Evolutionary conservation across 2,329 filamentous ascomycete genomes (phyloP), one percentile per base, ranked within the genome.

Genomic region (Malbranchea zuffiana): DNA sequence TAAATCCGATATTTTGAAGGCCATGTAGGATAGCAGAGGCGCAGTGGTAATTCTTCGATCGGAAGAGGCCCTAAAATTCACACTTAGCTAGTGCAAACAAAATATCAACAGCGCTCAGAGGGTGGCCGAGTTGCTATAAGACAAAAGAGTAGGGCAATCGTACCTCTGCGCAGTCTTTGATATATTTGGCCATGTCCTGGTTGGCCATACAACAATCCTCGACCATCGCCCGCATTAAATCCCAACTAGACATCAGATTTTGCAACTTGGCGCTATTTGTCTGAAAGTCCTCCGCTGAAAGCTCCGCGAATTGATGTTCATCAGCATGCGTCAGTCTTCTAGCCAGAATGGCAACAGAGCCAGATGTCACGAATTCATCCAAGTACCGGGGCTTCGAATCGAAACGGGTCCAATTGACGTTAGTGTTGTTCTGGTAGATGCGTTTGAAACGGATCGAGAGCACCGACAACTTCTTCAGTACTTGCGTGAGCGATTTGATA

Each of bases 121-220:
- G 31, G 45, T 32, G 47, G 32, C 40, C 16, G 3, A 31, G 6
- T 6, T 39, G 24, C 8, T 15, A 15, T 4, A 16, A 29, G 17
- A 29, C 10, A 6, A 18, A 35, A 28, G 10, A 20, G 17, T 8
- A 6, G 11, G 4, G 6, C 7, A 37, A 32, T 8, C n/a, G n/a
- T 34, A 61, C 60, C 42, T 57, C 45, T 15, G 53, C 46, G 37
- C 58, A 58, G 25, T 57, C 57, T 43, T 55, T 52, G 6, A 63
- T 45, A 37, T 49, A 54, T 6, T 42, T 38, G 6, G 53, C 44
- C 34, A 53, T 31, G 5, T 60, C 53, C 5, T 58, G 57, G 23
- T 61, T 41, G 7, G 55, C 58, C 2, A 47, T 50, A 35, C 57
- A 62, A 39, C 53, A 61, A 44, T 63, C 60, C 51, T 57, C 60